Conservation (phyloP, 208 protist genomes). For the Trypanosoma melophagium region DNA sequence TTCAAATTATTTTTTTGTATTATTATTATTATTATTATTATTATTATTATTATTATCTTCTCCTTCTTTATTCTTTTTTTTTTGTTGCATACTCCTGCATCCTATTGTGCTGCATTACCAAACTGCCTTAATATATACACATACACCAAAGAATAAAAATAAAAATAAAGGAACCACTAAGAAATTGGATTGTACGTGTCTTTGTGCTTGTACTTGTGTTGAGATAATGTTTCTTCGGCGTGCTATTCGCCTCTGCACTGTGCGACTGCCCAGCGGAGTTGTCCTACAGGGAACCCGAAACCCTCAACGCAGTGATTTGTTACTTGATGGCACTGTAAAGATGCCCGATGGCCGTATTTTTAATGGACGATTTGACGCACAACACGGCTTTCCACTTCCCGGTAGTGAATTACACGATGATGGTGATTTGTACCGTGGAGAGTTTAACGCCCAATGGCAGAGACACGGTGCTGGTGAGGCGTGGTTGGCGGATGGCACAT, state of each 20-base stretch:
- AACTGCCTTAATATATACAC: too few species aligned
- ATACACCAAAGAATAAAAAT: slow-evolving; percentile 2
- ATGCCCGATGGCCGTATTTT: slow-evolving; percentile 81
- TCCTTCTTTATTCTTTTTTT: too few species aligned
- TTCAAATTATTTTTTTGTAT: too few species aligned
- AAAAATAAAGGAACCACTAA: neutral
- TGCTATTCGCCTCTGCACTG: slow-evolving; percentile 27
- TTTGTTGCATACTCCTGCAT: too few species aligned
- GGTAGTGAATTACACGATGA: slow-evolving; percentile 88
- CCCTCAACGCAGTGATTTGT: slow-evolving; percentile 37
- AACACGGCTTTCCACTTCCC: slow-evolving; percentile 57
- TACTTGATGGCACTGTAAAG: slow-evolving; percentile 65
- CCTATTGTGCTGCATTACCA: too few species aligned
- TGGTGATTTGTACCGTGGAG: slow-evolving; percentile 84
- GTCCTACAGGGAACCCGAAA: slow-evolving; percentile 73
- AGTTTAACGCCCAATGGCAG: slow-evolving; percentile 85
- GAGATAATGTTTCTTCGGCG: slow-evolving; percentile 26
- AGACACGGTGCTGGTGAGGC: slow-evolving; percentile 82
- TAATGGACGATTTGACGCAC: slow-evolving; percentile 64
- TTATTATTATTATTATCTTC: too few species aligned
- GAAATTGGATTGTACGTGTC: neutral
- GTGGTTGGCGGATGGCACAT: slow-evolving; percentile 84
- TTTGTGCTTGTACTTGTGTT: neutral
- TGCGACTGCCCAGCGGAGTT: slow-evolving; percentile 66
- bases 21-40: too few species aligned